Percentiles rank a stretch among this genome's conserved stretches.
These are phyloP conservation scores for Piedraia hortae DNA, from an alignment of 2,329 filamentous ascomycete genomes.

Conservation along the genomic window DNA sequence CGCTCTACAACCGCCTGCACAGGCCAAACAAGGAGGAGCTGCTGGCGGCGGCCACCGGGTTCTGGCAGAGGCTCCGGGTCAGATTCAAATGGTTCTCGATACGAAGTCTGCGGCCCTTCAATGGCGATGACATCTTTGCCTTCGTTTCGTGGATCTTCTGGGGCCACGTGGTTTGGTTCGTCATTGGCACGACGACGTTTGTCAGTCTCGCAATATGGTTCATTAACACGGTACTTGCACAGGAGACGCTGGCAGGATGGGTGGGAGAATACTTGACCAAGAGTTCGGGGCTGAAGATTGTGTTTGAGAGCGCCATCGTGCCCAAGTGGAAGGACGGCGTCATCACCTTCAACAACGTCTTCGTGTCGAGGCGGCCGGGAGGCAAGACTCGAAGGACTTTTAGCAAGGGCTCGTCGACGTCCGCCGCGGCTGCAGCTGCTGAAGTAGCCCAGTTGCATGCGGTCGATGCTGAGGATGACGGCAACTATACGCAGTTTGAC, in stretches of 20 bases:
- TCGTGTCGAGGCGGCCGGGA: conserved; percentile 63
- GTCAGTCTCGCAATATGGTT: conserved; percentile 73
- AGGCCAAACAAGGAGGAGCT: conserved; percentile 83
- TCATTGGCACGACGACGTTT: conserved; percentile 93
- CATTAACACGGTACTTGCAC: conserved; percentile 88
- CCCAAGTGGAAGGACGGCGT: conserved; percentile 88
- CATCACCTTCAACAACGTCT: conserved; percentile 90
- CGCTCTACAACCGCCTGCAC: conserved; percentile 30
- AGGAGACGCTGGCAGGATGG: conserved; percentile 84
- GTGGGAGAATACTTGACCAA: conserved; percentile 86
- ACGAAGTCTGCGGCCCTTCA: conserved; percentile 76
- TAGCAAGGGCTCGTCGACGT: conserved; percentile 68
- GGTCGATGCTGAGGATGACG: conserved; percentile 39
- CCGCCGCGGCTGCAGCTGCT: conserved; percentile 60
- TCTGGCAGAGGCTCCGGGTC: conserved; percentile 70
- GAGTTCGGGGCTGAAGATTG: conserved; percentile 72
- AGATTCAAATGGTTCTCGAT: conserved; percentile 98
- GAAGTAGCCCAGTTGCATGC: conserved; percentile 29
- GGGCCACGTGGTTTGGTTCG: conserved; percentile 79
- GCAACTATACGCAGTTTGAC: conserved; percentile 95
- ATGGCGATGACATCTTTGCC: conserved; percentile 82
- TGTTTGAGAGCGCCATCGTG: conserved; percentile 94
- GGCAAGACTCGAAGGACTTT: conserved; percentile 28
- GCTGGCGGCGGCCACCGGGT: conserved; percentile 68
- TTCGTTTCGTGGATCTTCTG: conserved; percentile 88